phyloP scores from a whole-genome alignment of 2,329 filamentous ascomycete species.

The Beauveria rudraprayagi region DNA sequence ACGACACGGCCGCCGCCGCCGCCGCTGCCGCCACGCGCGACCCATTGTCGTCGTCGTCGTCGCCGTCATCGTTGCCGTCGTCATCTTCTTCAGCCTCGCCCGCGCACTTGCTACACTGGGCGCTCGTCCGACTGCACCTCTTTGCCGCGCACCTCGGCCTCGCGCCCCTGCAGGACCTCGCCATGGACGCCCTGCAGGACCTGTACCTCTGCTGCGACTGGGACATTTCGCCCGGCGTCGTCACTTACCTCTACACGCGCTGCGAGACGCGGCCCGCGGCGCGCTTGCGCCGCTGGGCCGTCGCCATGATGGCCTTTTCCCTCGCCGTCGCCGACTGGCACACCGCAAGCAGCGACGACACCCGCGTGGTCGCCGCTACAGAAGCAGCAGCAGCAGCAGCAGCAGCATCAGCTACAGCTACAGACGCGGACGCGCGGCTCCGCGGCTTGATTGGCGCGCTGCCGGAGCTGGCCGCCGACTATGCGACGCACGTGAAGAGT shows the following conservation, averaged over 20 bases:
- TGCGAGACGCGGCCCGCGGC: constrained; percentile 41
- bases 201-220: constrained; percentile 51
- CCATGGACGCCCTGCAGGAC: constrained; percentile 52
- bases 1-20: constrained; percentile 26
- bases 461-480: constrained; percentile 42
- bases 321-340: constrained; percentile 25
- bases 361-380: constrained; percentile 6
- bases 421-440: constrained; percentile 23
- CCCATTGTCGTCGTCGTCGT: no score
- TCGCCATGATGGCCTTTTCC: constrained; percentile 53
- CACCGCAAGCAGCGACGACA: constrained; percentile 17
- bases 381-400: constrained; percentile 16
- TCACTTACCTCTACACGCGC: constrained; percentile 46
- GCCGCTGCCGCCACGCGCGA: no score
- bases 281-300: constrained; percentile 50
- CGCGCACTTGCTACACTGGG: constrained; percentile 42
- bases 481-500: constrained; percentile 42
- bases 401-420: constrained; percentile 1
- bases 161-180: constrained; percentile 43
- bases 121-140: constrained; percentile 47
- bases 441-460: constrained; percentile 34
- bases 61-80: no score
- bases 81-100: constrained; percentile 2
- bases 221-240: constrained; percentile 45
- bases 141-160: constrained; percentile 46